Percentiles rank a stretch among this genome's conserved stretches.
Evolutionary conservation across 2,329 filamentous ascomycete species (phyloP).

Genomic region (Domatiomyces globalis): DNA sequence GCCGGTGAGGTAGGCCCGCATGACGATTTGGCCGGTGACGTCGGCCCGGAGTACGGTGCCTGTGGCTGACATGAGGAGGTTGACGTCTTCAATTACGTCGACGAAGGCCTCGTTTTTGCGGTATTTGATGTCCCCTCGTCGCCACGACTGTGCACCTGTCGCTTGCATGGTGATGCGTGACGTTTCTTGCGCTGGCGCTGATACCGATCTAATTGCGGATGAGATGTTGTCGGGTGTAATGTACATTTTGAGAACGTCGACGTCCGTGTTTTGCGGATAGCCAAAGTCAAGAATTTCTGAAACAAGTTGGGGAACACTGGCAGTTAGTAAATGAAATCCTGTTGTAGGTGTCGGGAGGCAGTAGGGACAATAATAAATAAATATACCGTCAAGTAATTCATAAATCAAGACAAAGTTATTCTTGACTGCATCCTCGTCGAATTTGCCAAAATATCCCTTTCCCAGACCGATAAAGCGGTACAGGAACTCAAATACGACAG

Average conservation of each 20-base stretch:
- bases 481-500: constrained; percentile 93
- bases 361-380: neutral
- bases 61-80: constrained; percentile 95
- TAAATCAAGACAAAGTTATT: constrained; percentile 99
- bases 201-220: constrained; percentile 43
- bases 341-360: neutral
- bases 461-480: constrained; percentile 83
- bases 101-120: constrained; percentile 99
- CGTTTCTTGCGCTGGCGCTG: constrained; percentile 54
- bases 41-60: constrained; percentile 90
- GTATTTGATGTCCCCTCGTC: constrained; percentile 94
- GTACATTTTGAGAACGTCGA: constrained; percentile 98
- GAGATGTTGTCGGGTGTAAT: constrained; percentile 99
- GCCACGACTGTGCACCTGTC: constrained; percentile 90
- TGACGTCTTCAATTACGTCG: constrained; percentile 97
- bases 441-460: constrained; percentile 95
- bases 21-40: constrained; percentile 93
- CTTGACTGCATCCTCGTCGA: constrained; percentile 98
- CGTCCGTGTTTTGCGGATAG: constrained; percentile 97
- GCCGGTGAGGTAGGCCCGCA: constrained; percentile 92
- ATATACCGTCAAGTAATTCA: constrained; percentile 76
- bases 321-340: neutral
- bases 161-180: constrained; percentile 99
- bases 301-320: constrained; percentile 2
- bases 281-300: constrained; percentile 96